Conservation (phyloP, 805 yeast genomes). For the Brettanomyces custersianus region DNA sequence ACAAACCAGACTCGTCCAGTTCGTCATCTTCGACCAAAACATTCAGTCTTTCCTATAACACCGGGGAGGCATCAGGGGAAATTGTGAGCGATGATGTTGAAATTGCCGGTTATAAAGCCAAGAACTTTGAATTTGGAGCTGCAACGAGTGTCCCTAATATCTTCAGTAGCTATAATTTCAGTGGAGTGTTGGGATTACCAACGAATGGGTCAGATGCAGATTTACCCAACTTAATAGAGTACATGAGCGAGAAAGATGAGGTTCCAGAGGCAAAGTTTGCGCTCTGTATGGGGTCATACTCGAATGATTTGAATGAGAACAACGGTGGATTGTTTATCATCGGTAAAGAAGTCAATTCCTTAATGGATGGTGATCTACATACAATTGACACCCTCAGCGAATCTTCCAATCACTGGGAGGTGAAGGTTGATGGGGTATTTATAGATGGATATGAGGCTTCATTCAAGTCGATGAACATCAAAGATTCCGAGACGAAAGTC, state of each 20-base stretch:
- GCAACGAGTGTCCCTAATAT: constrained; percentile 45
- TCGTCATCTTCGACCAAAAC: constrained; percentile 12
- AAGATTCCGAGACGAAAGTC: constrained; percentile 9
- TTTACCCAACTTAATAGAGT: constrained; percentile 32
- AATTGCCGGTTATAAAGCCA: constrained; percentile 28
- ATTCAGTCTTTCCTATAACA: constrained; percentile 43
- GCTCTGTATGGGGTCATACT: constrained; percentile 31
- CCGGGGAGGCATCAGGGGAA: constrained; percentile 44
- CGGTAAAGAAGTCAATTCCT: constrained; percentile 30
- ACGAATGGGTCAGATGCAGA: constrained; percentile 27
- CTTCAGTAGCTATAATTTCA: constrained; percentile 42
- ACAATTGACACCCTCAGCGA: constrained; percentile 28
- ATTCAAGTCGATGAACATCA: constrained; percentile 23
- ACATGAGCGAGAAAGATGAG: constrained; percentile 24
- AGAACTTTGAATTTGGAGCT: constrained; percentile 42
- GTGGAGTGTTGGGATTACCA: constrained; percentile 56
- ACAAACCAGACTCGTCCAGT: constrained; percentile 16
- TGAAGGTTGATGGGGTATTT: constrained; percentile 29
- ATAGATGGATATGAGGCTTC: constrained; percentile 26
- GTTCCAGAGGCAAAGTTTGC: constrained; percentile 35
- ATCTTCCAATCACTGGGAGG: constrained; percentile 41
- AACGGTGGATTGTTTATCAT: constrained; percentile 36
- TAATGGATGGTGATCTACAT: constrained; percentile 32
- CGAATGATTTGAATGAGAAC: constrained; percentile 10
- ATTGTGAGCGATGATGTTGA: constrained; percentile 31